Evolutionary conservation across 768 basidiomycete species (phyloP), one percentile per base, ranked within the genome.

Genomic region (Amanita rubescens): DNA sequence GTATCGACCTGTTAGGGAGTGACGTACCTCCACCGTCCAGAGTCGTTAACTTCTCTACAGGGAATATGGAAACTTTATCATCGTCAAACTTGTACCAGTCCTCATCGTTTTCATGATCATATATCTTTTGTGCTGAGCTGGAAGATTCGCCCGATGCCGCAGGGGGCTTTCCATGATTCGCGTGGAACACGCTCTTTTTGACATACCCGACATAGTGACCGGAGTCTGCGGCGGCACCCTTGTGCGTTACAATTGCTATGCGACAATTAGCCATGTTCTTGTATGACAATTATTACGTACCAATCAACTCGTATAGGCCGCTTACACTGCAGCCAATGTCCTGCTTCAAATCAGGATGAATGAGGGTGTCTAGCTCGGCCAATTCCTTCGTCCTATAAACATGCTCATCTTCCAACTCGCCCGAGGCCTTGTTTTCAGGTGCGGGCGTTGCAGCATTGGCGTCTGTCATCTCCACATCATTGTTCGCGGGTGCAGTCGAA

Each of bases 31-130:
- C 95, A 5, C 95, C 95, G 57, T 94, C 93, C 54, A 97, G 77
- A 7, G 82, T 82, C 24, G 78, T 63, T 55, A 99, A 71, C 69
- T 92, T 95, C 65, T 94, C 93, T 67, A 78, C 79, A 1, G 82
- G 83, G 67, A 98, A 94, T 51, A 85, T 59, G 15, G 90, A 86
- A 35, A 91, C 94, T 70, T 92, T 95, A 58, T 95, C 92, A 60
- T 97, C 94, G 62, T 97, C 95, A 63, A 94, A 97, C 71, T 94
- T 95, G 73, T 87, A 90, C 95, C 95, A 90, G 63, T 87, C 87
- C 57, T 88, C 85, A 46, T 90, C 84, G 42, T 82, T 81, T 45
- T 84, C 82, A 37, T 74, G 66, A 53, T 75, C 75, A 32, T 22
- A 25, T n/a, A 17, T 10, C 38, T 43, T 52, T 25, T 44, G 27